These are phyloP conservation scores for Colletotrichum lindemuthianum DNA, from an alignment of 2,329 filamentous ascomycete genomes.

Conservation along the genomic window DNA sequence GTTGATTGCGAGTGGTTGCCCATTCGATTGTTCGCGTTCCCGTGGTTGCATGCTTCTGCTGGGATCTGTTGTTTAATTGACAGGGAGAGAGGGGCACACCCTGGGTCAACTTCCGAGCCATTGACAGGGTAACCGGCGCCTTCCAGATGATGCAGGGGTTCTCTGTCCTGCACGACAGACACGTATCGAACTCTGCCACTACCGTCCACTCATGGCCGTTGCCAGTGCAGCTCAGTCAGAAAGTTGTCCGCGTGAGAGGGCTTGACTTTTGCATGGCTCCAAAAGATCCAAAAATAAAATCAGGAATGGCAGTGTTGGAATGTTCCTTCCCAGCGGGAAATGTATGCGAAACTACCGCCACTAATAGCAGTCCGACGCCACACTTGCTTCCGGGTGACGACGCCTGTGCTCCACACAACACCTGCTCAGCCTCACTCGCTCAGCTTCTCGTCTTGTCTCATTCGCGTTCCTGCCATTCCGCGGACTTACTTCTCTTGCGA, in stretches of 20 bases:
- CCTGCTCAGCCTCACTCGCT: slow-evolving; percentile 31
- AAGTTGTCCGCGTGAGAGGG: slow-evolving; percentile 10
- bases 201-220: too few relatives aligned
- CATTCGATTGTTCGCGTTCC: slow-evolving; percentile 30
- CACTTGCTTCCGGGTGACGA: slow-evolving; percentile 30
- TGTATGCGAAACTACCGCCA: too few relatives aligned
- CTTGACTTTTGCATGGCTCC: slow-evolving; percentile 19
- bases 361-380: slow-evolving; percentile 14
- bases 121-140: slow-evolving; percentile 33
- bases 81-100: not conserved
- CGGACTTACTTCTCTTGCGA: not conserved
- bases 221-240: too few relatives aligned
- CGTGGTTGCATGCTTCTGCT: slow-evolving; percentile 29
- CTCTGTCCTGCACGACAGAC: too few relatives aligned
- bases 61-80: slow-evolving; percentile 28
- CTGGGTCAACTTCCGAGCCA: slow-evolving; percentile 14
- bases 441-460: not conserved
- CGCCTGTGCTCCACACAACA: slow-evolving; percentile 20
- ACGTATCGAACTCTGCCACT: too few relatives aligned
- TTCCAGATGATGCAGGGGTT: slow-evolving; percentile 14
- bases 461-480: not conserved
- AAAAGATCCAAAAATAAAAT: slow-evolving; percentile 23
- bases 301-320: not conserved
- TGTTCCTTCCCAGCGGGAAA: not conserved
- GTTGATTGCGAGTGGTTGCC: slow-evolving; percentile 13